phyloP scores from a whole-genome alignment of 225 moss, liverwort and hornwort species.

The Polytrichum formosum region DNA sequence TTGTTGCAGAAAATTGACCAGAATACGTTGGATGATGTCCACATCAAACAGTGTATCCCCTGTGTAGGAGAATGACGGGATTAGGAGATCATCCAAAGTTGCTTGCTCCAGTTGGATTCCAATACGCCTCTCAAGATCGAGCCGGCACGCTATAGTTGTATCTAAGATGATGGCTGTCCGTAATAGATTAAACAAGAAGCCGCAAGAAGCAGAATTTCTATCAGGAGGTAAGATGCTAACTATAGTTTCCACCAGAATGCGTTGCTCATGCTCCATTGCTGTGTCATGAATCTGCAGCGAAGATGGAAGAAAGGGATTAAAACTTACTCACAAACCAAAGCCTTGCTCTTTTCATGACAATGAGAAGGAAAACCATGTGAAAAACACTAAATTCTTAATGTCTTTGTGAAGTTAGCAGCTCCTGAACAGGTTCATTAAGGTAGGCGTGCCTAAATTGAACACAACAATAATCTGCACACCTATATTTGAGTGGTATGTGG shows the following conservation, averaged over 20 bases:
- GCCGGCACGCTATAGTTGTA: conserved; percentile 89
- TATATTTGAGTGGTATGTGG: no score
- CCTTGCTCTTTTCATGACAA: no score
- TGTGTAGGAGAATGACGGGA: conserved; percentile 97
- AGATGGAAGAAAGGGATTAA: no score
- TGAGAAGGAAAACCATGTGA: no score
- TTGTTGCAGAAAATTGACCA: conserved; percentile 90
- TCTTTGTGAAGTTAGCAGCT: no score
- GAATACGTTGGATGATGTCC: conserved; percentile 92
- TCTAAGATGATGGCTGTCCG: conserved; percentile 94
- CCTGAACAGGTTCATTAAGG: no score
- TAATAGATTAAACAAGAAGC: conserved; percentile 82
- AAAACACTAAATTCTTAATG: no score
- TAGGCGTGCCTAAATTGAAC: no score
- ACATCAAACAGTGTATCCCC: conserved; percentile 98
- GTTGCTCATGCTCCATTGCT: conserved; percentile 94
- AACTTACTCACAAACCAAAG: no score
- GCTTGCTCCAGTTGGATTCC: conserved; percentile 97
- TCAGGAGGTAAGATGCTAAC: conserved; percentile 91
- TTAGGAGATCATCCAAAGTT: conserved; percentile 86
- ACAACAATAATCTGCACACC: no score
- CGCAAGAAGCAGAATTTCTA: conserved; percentile 84
- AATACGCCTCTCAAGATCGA: conserved; percentile 92
- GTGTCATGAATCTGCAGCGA: conserved; percentile 70
- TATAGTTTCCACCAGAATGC: conserved; percentile 93